A percentile compares a stretch with the other conserved stretches of the same genome.
These are phyloP conservation scores for Xylaria multiplex DNA, from an alignment of 2,329 filamentous ascomycete species.

Conservation along the genomic window DNA sequence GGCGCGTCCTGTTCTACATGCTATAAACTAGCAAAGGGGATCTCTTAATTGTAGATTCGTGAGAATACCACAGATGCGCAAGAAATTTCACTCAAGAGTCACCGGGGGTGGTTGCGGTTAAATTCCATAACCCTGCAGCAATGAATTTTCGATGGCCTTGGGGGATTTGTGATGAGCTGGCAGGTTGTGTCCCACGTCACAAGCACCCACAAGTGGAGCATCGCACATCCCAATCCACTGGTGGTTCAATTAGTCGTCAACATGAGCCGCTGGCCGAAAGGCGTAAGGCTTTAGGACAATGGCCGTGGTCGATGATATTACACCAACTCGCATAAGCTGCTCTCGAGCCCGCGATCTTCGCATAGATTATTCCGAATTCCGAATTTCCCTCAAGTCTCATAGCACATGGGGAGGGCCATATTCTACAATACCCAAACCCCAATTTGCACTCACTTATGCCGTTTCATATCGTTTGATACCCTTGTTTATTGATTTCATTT, in stretches of 20 bases:
- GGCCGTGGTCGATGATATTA: neutral
- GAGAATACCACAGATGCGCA: neutral
- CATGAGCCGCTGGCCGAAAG: neutral
- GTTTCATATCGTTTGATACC: conserved; percentile 35
- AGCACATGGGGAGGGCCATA: neutral
- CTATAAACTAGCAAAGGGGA: conserved; percentile 9
- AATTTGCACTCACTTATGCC: conserved; percentile 12
- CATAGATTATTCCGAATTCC: neutral
- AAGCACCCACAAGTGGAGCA: conserved; percentile 21
- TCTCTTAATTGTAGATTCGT: neutral
- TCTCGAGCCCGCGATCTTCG: neutral
- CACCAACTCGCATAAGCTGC: neutral
- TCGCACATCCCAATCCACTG: conserved; percentile 4
- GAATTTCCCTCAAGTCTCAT: neutral
- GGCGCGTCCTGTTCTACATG: conserved; percentile 5
- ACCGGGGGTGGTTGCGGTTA: neutral
- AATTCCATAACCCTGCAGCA: neutral
- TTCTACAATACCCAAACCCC: conserved; percentile 3
- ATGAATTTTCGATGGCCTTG: neutral
- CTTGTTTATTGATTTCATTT: conserved; percentile 19
- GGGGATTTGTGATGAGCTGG: conserved; percentile 14
- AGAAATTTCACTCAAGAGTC: neutral
- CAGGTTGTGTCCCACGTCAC: conserved; percentile 20
- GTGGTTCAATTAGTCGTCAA: neutral
- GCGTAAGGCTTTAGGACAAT: neutral